These are phyloP conservation scores for Apocynum venetum DNA, from an alignment of 257 asterid species.

Conservation along the genomic window DNA sequence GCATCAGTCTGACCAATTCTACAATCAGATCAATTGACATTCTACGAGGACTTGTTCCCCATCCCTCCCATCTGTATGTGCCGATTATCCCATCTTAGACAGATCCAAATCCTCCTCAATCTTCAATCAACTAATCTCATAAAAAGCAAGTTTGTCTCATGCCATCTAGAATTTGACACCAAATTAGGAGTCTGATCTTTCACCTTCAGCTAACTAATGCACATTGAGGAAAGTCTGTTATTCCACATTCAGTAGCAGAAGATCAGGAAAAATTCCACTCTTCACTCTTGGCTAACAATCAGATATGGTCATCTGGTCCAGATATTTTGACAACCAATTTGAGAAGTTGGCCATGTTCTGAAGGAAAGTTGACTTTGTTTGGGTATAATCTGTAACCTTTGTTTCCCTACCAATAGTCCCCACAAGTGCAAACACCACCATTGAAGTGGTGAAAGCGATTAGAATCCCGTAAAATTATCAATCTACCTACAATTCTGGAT, in stretches of 20 bases:
- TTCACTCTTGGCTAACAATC: not conserved
- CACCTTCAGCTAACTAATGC: not conserved
- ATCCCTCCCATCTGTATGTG: not conserved
- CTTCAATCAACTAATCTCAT: not conserved
- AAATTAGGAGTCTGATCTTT: not conserved
- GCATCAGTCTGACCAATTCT: not conserved
- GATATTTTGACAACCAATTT: not conserved
- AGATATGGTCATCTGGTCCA: not conserved
- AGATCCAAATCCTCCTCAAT: not conserved
- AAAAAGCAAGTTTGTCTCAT: not conserved
- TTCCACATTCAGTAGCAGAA: not conserved
- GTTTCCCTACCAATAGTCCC: slow-evolving; percentile 73
- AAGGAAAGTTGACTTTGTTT: not conserved
- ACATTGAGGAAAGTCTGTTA: not conserved
- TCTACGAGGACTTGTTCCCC: not conserved
- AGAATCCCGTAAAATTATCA: slow-evolving; percentile 77
- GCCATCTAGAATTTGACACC: not conserved
- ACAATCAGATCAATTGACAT: not conserved
- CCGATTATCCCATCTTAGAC: not conserved
- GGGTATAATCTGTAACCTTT: not conserved
- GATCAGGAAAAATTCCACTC: not conserved
- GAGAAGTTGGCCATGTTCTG: not conserved
- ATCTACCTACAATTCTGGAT: slow-evolving; percentile 70
- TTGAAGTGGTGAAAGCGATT: slow-evolving; percentile 92
- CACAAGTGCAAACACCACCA: slow-evolving; percentile 83